Evolutionary conservation across 768 basidiomycete genomes (phyloP).

Genomic region (Solioccasus polychromus): DNA sequence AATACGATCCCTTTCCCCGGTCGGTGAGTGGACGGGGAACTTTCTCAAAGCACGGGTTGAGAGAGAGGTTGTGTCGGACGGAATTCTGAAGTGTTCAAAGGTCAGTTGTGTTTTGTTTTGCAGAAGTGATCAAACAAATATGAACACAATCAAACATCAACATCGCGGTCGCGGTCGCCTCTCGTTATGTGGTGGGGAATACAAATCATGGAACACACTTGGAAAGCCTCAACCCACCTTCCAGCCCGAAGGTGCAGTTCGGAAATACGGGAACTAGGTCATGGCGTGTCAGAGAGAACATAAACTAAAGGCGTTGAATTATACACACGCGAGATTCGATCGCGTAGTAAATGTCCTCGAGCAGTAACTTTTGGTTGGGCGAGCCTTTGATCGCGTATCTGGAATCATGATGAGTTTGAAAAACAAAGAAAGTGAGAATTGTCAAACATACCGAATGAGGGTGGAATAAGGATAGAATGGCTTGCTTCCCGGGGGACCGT

Average conservation of each 20-base stretch:
- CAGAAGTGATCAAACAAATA: constrained; percentile 49
- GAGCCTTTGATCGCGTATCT: constrained; percentile 93
- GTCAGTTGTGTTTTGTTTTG: constrained; percentile 31
- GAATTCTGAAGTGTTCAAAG: constrained; percentile 59
- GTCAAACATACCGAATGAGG: constrained; percentile 69
- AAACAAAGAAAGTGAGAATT: background rate
- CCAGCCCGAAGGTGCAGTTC: constrained; percentile 87
- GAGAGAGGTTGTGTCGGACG: constrained; percentile 84
- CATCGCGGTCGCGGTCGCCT: constrained; percentile 61
- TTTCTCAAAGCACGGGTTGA: constrained; percentile 91
- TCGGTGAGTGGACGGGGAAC: constrained; percentile 89
- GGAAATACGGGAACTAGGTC: constrained; percentile 81
- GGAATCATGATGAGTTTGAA: constrained; percentile 9
- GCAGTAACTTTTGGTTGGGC: constrained; percentile 77
- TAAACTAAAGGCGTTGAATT: background rate
- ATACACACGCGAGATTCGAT: constrained; percentile 79
- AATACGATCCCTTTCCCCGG: constrained; percentile 87
- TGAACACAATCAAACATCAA: constrained; percentile 59
- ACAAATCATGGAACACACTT: constrained; percentile 1
- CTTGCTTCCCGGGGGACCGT: constrained; percentile 86
- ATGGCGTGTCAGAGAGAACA: constrained; percentile 9
- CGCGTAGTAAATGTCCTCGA: constrained; percentile 91
- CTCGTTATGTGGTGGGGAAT: constrained; percentile 7
- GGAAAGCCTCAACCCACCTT: constrained; percentile 57
- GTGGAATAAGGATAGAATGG: constrained; percentile 92